Conservation (phyloP, 202 grass and related monocot species). For the Hordeum pubiflorum region DNA sequence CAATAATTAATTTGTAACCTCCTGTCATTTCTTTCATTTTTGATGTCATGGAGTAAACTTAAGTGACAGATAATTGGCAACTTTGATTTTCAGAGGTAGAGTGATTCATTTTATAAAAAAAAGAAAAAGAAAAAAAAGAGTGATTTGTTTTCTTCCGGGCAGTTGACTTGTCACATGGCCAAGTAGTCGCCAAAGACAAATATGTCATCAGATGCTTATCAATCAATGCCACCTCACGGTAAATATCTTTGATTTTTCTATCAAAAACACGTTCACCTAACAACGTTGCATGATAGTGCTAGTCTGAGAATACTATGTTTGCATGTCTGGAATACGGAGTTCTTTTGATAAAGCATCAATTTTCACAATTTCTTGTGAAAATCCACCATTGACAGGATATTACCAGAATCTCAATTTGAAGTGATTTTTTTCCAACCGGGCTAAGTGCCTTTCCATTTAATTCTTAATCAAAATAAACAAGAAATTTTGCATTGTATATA, state of each 20-base stretch:
- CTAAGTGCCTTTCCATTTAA: no score
- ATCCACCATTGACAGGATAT: not conserved
- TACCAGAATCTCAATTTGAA: no score
- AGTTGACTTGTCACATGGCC: constrained; percentile 44
- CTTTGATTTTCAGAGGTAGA: constrained; percentile 17
- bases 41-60: not conserved
- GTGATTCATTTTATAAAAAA: not conserved
- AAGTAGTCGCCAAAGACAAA: constrained; percentile 22
- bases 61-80: not conserved
- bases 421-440: no score
- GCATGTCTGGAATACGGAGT: not conserved
- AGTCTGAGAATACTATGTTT: not conserved
- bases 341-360: not conserved
- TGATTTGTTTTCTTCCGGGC: not conserved
- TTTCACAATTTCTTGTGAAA: not conserved
- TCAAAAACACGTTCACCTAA: not conserved
- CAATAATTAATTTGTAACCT: not conserved
- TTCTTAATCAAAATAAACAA: not conserved
- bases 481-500: no score
- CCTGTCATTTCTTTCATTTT: not conserved
- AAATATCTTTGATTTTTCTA: not conserved
- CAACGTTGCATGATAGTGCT: not conserved
- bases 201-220: constrained; percentile 16
- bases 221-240: not conserved
- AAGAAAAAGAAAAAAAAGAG: not conserved